Percentiles rank a stretch among this genome's conserved stretches.
These are phyloP conservation scores for Botrytis fabae DNA, from an alignment of 2,329 filamentous ascomycete genomes.

Conservation along the genomic window DNA sequence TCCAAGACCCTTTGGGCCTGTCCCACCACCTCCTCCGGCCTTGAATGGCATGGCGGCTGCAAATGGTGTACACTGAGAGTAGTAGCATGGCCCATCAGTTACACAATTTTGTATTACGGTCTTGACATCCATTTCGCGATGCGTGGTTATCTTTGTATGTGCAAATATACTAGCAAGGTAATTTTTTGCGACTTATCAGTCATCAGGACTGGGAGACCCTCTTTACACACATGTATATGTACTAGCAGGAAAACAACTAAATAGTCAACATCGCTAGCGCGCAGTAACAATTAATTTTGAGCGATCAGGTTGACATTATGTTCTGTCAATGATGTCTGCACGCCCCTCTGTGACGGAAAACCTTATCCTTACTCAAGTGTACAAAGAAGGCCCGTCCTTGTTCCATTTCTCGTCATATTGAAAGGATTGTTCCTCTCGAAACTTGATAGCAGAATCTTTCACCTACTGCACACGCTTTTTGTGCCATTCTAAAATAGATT, in stretches of 20 bases:
- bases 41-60: conserved; percentile 31
- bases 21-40: conserved; percentile 38
- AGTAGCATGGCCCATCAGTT: conserved; percentile 6
- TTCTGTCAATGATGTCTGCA: background rate
- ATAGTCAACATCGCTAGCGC: conserved; percentile 9
- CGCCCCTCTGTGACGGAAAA: background rate
- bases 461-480: background rate
- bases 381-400: background rate
- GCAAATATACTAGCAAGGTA: background rate
- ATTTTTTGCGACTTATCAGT: background rate
- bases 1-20: conserved; percentile 39
- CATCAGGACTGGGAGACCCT: background rate
- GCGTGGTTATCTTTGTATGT: background rate
- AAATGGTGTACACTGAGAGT: conserved; percentile 19
- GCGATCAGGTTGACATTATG: background rate
- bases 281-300: background rate
- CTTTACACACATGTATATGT: conserved; percentile 21
- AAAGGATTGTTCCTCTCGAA: background rate
- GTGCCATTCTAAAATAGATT: background rate
- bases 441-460: background rate
- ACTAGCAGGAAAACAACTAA: conserved; percentile 19
- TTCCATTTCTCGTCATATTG: background rate
- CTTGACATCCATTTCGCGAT: background rate
- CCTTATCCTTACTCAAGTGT: background rate
- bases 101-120: conserved; percentile 23